Evolutionary conservation across 139 green algal species (phyloP).

Genomic region (Chlorella sp.): DNA sequence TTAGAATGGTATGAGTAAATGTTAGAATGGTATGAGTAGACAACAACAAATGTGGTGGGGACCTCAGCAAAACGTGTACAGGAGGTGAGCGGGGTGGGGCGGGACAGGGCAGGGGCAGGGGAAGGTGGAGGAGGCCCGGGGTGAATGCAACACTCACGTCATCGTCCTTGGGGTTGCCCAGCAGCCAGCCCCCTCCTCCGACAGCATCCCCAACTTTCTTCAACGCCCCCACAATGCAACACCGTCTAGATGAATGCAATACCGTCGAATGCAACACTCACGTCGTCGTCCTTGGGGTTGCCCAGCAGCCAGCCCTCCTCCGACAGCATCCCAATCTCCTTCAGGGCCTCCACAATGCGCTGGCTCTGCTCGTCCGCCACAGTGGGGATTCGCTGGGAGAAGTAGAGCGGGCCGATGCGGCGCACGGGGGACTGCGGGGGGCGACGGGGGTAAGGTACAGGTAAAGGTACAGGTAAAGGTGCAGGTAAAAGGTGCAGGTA

Average conservation of each 20-base stretch:
- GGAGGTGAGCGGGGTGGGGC: not conserved
- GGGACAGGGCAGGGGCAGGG: not conserved
- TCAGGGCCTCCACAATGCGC: constrained; percentile 1
- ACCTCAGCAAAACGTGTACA: too few relatives aligned
- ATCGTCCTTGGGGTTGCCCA: not conserved
- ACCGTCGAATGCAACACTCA: not conserved
- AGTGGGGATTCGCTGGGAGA: constrained; percentile 6
- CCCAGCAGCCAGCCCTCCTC: constrained; percentile 11
- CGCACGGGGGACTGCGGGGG: constrained; percentile 18
- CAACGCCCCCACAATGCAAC: not conserved
- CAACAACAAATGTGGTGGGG: too few relatives aligned
- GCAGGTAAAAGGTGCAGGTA: too few relatives aligned
- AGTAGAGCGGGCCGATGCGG: not conserved
- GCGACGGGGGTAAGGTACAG: not conserved
- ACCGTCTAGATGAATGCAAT: too few relatives aligned
- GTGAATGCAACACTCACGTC: not conserved
- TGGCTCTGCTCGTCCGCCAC: constrained; percentile 5
- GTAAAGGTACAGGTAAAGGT: not conserved
- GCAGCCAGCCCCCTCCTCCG: too few relatives aligned
- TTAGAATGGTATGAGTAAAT: too few relatives aligned
- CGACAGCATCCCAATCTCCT: constrained; percentile 12
- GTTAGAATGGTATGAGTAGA: too few relatives aligned
- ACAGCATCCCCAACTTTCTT: not conserved
- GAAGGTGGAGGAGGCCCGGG: too few relatives aligned
- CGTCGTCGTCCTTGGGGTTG: not conserved